Evolutionary conservation across 1,284 basidiomycete species (phyloP).

Genomic region (Macrocystidia cucumis): DNA sequence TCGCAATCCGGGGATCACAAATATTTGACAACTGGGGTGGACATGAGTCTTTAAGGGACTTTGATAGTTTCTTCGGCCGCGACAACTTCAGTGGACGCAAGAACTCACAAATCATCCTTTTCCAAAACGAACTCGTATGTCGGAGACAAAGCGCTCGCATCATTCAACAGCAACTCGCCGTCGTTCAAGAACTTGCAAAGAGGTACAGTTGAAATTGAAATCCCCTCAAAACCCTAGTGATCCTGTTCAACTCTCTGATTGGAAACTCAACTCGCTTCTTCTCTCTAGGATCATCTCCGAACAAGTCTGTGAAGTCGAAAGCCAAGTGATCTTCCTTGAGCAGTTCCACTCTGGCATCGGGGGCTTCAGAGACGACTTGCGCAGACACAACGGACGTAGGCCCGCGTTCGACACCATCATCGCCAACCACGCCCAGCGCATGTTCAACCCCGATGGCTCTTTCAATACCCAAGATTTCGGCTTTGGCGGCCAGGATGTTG

Average conservation of each 20-base stretch:
- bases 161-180: conserved; percentile 21
- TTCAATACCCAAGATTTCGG: conserved; percentile 24
- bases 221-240: no score
- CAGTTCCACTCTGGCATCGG: conserved; percentile 24
- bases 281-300: conserved; percentile 13
- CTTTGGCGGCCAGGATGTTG: conserved; percentile 27
- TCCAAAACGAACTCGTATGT: conserved; percentile 12
- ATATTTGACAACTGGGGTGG: conserved; percentile 15
- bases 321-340: conserved; percentile 24
- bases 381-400: conserved; percentile 20
- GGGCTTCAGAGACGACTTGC: conserved; percentile 24
- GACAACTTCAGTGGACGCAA: conserved; percentile 15
- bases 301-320: conserved; percentile 27
- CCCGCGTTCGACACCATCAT: conserved; percentile 26
- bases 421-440: conserved; percentile 18
- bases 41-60: conserved; percentile 10
- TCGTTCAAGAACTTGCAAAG: conserved; percentile 18
- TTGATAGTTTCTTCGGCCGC: conserved; percentile 16
- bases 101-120: conserved; percentile 13
- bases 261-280: neutral
- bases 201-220: no score
- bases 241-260: neutral
- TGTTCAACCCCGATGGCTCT: conserved; percentile 23
- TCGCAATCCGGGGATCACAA: conserved; percentile 16
- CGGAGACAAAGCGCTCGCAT: conserved; percentile 11